Conservation (phyloP, 2,329 filamentous ascomycete species). For the Coniella vitis region DNA sequence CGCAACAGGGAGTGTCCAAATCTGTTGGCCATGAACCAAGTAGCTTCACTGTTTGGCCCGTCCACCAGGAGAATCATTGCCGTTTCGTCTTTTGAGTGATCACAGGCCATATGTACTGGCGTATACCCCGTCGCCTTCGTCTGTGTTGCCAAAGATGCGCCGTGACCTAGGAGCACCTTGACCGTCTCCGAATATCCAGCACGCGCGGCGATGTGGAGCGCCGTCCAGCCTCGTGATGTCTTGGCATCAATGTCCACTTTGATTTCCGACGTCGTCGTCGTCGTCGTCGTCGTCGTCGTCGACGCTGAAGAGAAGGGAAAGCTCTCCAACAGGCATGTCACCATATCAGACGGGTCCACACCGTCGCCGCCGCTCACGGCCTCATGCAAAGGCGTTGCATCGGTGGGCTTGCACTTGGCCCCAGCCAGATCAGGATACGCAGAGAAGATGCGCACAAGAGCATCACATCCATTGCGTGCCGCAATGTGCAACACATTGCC, state of each 20-base stretch:
- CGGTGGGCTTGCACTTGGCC: background rate
- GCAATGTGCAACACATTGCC: background rate
- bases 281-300: too few relatives aligned
- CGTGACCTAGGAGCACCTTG: background rate
- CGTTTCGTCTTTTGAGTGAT: background rate
- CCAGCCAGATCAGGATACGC: background rate
- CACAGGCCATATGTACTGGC: background rate
- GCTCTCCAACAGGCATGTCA: background rate
- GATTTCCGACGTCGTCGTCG: too few relatives aligned
- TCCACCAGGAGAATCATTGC: background rate
- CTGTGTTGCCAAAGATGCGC: background rate
- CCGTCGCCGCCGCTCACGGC: too few relatives aligned
- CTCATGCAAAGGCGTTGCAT: too few relatives aligned
- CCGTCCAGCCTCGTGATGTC: background rate
- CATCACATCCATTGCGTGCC: background rate
- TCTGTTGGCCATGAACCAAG: background rate
- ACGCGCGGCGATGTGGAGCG: background rate
- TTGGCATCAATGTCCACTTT: background rate
- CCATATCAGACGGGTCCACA: background rate
- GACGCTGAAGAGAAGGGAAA: too few relatives aligned
- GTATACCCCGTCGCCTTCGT: background rate
- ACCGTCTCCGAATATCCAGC: background rate
- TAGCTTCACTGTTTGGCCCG: background rate
- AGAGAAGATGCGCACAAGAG: background rate
- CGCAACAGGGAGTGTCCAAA: background rate